Conservation (phyloP, 306 rosid genomes). For the Leucaena leucocephala region DNA sequence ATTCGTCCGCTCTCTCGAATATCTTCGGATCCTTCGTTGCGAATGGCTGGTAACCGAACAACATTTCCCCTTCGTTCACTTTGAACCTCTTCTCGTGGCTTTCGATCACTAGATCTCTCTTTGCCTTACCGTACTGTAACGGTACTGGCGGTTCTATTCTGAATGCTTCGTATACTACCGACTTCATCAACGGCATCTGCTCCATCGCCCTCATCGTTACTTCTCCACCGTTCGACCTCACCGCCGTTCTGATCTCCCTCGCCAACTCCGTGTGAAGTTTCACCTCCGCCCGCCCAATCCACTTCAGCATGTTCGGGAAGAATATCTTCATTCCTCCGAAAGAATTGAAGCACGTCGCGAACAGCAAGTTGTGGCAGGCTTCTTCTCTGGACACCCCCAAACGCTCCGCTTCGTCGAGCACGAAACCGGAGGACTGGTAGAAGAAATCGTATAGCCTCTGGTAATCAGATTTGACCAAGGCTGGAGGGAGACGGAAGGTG, state of each 20-base stretch:
- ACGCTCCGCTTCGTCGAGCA: constrained; percentile 76
- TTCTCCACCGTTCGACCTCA: constrained; percentile 64
- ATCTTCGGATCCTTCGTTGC: no score
- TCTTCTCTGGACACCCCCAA: constrained; percentile 77
- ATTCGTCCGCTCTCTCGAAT: no score
- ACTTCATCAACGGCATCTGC: constrained; percentile 85
- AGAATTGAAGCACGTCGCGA: constrained; percentile 88
- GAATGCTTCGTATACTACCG: constrained; percentile 75
- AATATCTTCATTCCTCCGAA: constrained; percentile 76
- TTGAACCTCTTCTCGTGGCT: no score
- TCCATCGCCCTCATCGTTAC: constrained; percentile 87
- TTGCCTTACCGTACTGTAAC: no score
- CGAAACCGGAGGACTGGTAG: constrained; percentile 51
- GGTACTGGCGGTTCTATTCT: constrained; percentile 51
- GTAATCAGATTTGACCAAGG: constrained; percentile 64
- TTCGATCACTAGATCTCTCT: no score
- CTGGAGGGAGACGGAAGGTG: constrained; percentile 57
- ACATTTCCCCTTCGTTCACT: no score
- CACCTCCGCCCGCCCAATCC: constrained; percentile 51
- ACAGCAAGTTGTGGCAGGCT: constrained; percentile 82
- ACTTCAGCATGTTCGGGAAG: no score
- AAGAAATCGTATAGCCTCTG: constrained; percentile 78
- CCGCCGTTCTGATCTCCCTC: constrained; percentile 63
- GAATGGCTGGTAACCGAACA: no score
- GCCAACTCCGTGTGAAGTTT: constrained; percentile 71